phyloP scores from a whole-genome alignment of 345 rosid species.

The Pistacia atlantica region DNA sequence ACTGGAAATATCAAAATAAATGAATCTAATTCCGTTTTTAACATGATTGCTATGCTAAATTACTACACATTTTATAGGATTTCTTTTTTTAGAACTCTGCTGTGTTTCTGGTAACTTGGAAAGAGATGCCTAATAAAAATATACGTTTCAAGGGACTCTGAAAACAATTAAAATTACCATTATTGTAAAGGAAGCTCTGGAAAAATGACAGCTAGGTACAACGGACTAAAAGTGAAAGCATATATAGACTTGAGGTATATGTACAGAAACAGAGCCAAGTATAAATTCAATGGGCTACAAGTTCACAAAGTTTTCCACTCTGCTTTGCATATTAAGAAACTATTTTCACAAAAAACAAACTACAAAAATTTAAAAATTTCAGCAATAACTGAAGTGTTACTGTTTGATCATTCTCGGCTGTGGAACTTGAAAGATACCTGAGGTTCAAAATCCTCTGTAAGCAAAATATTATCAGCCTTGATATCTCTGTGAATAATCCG shows the following conservation, averaged over 20 bases:
- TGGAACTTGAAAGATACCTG: conserved; percentile 54
- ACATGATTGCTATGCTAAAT: not conserved
- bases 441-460: conserved; percentile 83
- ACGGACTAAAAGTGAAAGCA: too few species aligned
- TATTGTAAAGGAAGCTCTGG: not conserved
- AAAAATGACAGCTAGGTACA: not conserved
- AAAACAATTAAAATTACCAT: too few species aligned
- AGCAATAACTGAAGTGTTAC: not conserved
- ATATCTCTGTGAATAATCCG: conserved; percentile 96
- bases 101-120: not conserved
- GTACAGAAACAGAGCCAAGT: not conserved
- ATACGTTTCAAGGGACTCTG: not conserved
- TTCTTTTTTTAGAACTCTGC: not conserved
- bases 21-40: not conserved
- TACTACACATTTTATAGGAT: not conserved
- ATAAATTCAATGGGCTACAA: not conserved
- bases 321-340: not conserved
- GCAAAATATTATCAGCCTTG: conserved; percentile 91
- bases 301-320: not conserved
- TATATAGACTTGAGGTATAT: not conserved
- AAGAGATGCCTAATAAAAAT: not conserved
- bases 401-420: conserved; percentile 8
- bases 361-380: conserved; percentile 3
- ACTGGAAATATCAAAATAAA: too few species aligned
- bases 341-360: conserved; percentile 4